Evolutionary conservation across 805 yeast species (phyloP).

Genomic region (Spathaspora arborariae): DNA sequence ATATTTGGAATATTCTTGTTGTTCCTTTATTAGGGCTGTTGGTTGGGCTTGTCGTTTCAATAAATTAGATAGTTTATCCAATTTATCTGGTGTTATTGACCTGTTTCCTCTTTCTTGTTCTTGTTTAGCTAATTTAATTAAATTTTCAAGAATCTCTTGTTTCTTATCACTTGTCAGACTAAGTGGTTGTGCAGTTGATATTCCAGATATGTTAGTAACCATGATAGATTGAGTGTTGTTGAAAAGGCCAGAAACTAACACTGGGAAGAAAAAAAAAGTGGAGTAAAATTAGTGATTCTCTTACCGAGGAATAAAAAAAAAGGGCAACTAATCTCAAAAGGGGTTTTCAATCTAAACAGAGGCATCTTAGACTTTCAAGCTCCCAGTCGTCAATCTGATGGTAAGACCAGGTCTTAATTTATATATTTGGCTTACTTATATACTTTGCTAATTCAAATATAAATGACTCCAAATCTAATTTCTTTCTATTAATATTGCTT

Average conservation of each 20-base stretch:
- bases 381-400: no score
- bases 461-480: not conserved
- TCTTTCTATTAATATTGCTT: not conserved
- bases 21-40: constrained; percentile 4
- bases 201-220: not conserved
- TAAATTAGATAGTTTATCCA: constrained; percentile 26
- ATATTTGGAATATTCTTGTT: constrained; percentile 6
- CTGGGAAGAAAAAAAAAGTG: not conserved
- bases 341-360: no score
- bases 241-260: no score
- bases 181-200: not conserved
- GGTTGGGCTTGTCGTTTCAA: constrained; percentile 12
- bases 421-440: not conserved
- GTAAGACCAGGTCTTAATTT: no score
- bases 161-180: constrained; percentile 2
- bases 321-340: no score
- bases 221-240: not conserved
- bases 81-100: constrained; percentile 34
- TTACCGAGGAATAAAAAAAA: not conserved
- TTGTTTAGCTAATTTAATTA: constrained; percentile 29
- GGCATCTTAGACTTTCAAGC: no score
- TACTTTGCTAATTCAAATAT: not conserved
- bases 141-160: constrained; percentile 25
- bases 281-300: not conserved
- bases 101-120: constrained; percentile 37